Percentiles rank a stretch among this genome's conserved stretches.
Evolutionary conservation across 2,329 filamentous ascomycete genomes (phyloP).

Genomic region (Fusarium protoensiforme): DNA sequence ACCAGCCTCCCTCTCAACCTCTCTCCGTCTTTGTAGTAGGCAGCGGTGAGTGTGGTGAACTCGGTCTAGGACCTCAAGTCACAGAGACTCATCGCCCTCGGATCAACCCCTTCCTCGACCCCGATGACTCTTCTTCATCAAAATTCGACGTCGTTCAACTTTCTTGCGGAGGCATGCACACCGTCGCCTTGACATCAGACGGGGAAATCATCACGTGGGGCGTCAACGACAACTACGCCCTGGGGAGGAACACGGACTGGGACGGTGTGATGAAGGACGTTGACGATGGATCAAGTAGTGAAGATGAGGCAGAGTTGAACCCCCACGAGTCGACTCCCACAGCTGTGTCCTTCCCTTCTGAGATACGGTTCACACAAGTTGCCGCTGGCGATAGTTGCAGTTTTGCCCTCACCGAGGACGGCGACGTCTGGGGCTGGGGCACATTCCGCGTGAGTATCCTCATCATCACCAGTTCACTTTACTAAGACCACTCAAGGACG

Average conservation of each 20-base stretch:
- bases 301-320: conserved; percentile 66
- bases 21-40: conserved; percentile 16
- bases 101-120: conserved; percentile 33
- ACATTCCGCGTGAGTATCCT: conserved; percentile 70
- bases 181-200: conserved; percentile 76
- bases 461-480: not conserved
- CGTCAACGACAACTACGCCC: conserved; percentile 81
- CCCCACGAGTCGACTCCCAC: conserved; percentile 73
- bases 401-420: conserved; percentile 76
- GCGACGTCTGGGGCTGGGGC: conserved; percentile 80
- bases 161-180: conserved; percentile 81
- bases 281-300: conserved; percentile 52
- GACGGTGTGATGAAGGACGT: conserved; percentile 65
- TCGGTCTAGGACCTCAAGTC: conserved; percentile 15
- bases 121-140: conserved; percentile 4
- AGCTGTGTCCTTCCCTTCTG: conserved; percentile 66
- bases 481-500: conserved; percentile 21
- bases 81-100: not conserved
- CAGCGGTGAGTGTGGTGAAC: conserved; percentile 13
- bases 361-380: conserved; percentile 66
- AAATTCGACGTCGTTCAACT: conserved; percentile 66
- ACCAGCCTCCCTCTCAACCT: not conserved
- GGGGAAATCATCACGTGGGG: conserved; percentile 85
- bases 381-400: conserved; percentile 75
- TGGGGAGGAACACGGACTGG: conserved; percentile 75